A percentile compares a stretch with the other conserved stretches of the same genome.
phyloP scores from a whole-genome alignment of 2,329 filamentous ascomycete species.

The Stagonosporopsis chrysanthemi region DNA sequence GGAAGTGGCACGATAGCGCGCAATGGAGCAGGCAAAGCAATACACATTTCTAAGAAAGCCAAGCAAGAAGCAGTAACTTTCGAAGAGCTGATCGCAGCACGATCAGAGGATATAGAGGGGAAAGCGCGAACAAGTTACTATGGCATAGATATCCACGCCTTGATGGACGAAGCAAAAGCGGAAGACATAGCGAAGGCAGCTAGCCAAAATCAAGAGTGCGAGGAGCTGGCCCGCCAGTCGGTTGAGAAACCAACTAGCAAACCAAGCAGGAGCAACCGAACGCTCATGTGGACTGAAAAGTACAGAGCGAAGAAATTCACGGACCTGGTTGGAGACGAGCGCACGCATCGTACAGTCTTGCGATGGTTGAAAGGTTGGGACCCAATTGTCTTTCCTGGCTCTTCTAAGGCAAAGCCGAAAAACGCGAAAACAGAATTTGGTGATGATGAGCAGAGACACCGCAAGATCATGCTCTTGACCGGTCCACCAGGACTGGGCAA shows the following conservation, averaged over 20 bases:
- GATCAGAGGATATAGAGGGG: slow-evolving; percentile 69
- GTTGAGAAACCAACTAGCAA: slow-evolving; percentile 47
- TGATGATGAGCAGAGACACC: slow-evolving; percentile 77
- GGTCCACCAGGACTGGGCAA: slow-evolving; percentile 94
- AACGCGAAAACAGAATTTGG: slow-evolving; percentile 56
- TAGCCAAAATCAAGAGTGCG: slow-evolving; percentile 29
- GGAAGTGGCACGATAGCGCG: slow-evolving; percentile 34
- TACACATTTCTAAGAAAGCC: slow-evolving; percentile 65
- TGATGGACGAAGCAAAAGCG: slow-evolving; percentile 75
- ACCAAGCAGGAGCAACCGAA: slow-evolving; percentile 46
- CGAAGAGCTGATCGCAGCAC: slow-evolving; percentile 71
- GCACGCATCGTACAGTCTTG: slow-evolving; percentile 88
- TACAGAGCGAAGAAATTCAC: slow-evolving; percentile 92
- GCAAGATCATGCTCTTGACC: slow-evolving; percentile 88
- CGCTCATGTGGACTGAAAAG: slow-evolving; percentile 93
- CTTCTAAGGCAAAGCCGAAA: slow-evolving; percentile 65
- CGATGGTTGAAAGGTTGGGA: slow-evolving; percentile 97
- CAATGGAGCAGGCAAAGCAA: slow-evolving; percentile 65
- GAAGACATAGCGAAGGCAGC: slow-evolving; percentile 59
- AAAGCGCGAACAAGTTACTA: slow-evolving; percentile 81
- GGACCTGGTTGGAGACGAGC: slow-evolving; percentile 92
- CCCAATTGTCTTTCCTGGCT: slow-evolving; percentile 84
- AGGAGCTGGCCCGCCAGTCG: slow-evolving; percentile 43
- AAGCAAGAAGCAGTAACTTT: slow-evolving; percentile 61
- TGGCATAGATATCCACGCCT: slow-evolving; percentile 86